Conservation (phyloP, 768 basidiomycete species). For the Lactarius sanguifluus region DNA sequence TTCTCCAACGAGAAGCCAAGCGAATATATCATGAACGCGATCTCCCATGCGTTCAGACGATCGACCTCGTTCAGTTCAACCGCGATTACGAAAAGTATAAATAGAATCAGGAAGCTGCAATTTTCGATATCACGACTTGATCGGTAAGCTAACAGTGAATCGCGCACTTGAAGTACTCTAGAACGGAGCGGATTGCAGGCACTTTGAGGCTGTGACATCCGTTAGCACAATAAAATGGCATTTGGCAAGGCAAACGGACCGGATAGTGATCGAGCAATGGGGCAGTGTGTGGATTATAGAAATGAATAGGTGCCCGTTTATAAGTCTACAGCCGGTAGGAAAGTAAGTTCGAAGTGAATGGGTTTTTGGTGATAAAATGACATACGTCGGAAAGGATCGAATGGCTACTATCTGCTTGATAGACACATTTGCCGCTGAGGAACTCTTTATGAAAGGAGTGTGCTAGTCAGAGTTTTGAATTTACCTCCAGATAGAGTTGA, state of each 20-base stretch:
- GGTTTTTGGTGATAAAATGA: constrained; percentile 8
- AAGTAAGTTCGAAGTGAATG: constrained; percentile 2
- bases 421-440: constrained; percentile 84
- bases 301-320: constrained; percentile 86
- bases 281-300: constrained; percentile 93
- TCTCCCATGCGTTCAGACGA: constrained; percentile 63
- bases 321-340: constrained; percentile 63
- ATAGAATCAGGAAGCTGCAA: constrained; percentile 73
- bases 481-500: constrained; percentile 78
- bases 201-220: constrained; percentile 71
- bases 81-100: constrained; percentile 74
- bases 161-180: constrained; percentile 83
- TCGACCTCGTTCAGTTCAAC: constrained; percentile 70
- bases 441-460: constrained; percentile 28
- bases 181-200: constrained; percentile 83
- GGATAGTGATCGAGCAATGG: constrained; percentile 94
- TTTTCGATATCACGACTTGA: constrained; percentile 19
- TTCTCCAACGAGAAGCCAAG: constrained; percentile 90
- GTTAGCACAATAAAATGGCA: constrained; percentile 13
- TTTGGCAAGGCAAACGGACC: constrained; percentile 43
- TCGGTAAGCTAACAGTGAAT: background rate
- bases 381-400: constrained; percentile 87
- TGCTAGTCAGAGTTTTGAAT: constrained; percentile 29
- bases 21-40: constrained; percentile 74
- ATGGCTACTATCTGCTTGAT: constrained; percentile 83